A percentile compares a stretch with the other conserved stretches of the same genome.
Conservation (phyloP, 192 early-diverging fungal species). For the Coemansia sp. region DNA sequence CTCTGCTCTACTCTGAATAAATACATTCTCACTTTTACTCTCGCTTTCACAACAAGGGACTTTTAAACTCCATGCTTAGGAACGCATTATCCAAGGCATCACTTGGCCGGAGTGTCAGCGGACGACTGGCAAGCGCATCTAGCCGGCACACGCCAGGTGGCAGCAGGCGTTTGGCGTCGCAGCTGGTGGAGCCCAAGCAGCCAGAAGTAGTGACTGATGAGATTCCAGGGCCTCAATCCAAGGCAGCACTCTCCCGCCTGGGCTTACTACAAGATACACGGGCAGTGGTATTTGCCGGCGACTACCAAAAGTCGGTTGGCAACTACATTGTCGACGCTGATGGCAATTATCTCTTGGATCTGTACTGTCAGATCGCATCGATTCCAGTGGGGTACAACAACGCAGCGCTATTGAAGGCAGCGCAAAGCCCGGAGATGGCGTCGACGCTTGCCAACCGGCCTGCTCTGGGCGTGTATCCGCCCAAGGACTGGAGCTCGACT, state of each 20-base stretch:
- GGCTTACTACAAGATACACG: slow-evolving; percentile 64
- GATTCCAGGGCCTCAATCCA: slow-evolving; percentile 65
- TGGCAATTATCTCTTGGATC: slow-evolving; percentile 67
- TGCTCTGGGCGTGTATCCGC: slow-evolving; percentile 66
- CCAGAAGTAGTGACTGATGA: slow-evolving; percentile 54
- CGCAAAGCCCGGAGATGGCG: slow-evolving; percentile 58
- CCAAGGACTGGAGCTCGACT: slow-evolving; percentile 60
- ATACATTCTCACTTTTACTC: neutral
- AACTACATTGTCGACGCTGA: slow-evolving; percentile 76
- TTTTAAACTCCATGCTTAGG: slow-evolving; percentile 5
- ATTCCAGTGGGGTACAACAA: slow-evolving; percentile 76
- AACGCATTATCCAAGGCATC: slow-evolving; percentile 9
- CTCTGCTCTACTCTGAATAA: neutral
- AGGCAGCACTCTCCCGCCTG: slow-evolving; percentile 52
- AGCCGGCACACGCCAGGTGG: neutral
- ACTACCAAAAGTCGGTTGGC: slow-evolving; percentile 64
- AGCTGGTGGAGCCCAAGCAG: slow-evolving; percentile 57
- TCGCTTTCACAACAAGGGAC: neutral
- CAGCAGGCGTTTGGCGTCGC: slow-evolving; percentile 16
- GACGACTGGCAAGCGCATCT: neutral
- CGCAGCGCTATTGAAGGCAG: slow-evolving; percentile 55
- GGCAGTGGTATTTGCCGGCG: slow-evolving; percentile 63
- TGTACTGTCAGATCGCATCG: slow-evolving; percentile 74
- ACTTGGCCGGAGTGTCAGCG: neutral
- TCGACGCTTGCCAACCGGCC: slow-evolving; percentile 66